phyloP scores from a whole-genome alignment of 139 green algal genomes.

The Closterium sp. region DNA sequence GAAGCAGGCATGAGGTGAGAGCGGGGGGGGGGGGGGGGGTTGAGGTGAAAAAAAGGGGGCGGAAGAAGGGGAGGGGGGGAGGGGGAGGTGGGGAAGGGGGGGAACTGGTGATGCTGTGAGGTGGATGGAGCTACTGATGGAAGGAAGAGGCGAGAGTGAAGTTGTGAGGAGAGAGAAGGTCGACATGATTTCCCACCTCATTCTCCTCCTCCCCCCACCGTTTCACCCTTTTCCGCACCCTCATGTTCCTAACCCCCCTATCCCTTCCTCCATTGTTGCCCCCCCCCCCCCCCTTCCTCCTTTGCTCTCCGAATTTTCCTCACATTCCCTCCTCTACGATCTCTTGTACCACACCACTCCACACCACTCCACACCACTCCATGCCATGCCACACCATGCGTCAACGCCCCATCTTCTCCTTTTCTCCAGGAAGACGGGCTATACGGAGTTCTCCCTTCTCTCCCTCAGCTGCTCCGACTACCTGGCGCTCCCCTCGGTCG shows the following conservation, averaged over 20 bases:
- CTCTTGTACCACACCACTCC: no score
- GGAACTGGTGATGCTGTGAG: no score
- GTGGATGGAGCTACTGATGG: no score
- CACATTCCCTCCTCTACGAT: no score
- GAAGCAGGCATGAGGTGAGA: conserved; percentile 64
- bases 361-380: not conserved
- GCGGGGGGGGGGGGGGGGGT: no score
- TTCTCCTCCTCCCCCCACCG: no score
- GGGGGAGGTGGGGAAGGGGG: no score
- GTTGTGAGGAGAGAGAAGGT: not conserved
- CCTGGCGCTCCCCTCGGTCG: conserved; percentile 59
- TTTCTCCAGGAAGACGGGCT: conserved; percentile 49
- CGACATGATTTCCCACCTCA: no score
- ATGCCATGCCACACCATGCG: not conserved
- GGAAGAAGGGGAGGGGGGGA: not conserved
- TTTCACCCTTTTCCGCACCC: no score
- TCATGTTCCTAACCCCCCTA: not conserved
- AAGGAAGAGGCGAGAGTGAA: not conserved
- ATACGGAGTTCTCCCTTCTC: conserved; percentile 71
- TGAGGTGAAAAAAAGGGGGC: not conserved
- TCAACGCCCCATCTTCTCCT: not conserved
- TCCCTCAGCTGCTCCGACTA: conserved; percentile 75
- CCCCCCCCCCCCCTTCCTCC: no score
- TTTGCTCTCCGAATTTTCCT: no score
- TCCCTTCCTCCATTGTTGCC: not conserved